Evolutionary conservation across 2,329 filamentous ascomycete genomes (phyloP), one percentile per base, ranked within the genome.

Genomic region (Epichloe uncinata): DNA sequence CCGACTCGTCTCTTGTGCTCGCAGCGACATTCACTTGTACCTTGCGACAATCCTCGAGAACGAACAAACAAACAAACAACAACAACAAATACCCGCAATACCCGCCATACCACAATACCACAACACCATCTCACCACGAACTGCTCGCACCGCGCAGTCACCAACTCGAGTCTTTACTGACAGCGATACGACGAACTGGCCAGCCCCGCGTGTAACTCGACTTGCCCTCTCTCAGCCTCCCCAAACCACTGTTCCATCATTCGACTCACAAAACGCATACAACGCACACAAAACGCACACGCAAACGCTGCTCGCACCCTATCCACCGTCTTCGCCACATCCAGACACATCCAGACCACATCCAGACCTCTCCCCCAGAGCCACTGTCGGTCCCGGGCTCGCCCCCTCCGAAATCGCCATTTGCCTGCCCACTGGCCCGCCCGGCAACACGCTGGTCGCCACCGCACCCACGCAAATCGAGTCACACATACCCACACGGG

Each of bases 11-110:
- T 45, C 40, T 47, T 41, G 48, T 54, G 47, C 48, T 55, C 64
- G 66, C 68, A 69, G 70, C 69, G 70, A 68, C 71, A 74, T 73
- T 73, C 62, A 70, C 67, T 73, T 73, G 72, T 66, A 68, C 70
- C 71, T 68, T 73, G 67, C 68, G 69, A 66, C 59, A 41, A 12
- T 35, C 6, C 41, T 22, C 12, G 38, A 47, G 47, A 42, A 58
- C 53, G 53, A 58, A 54, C 41, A 22, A 33, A 45, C 16, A 22
- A 33, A 45, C 33, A 36, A 26, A 26, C 22, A 26, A 26, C 22
- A 22, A 5, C 41, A n/a, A 8, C 26, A 30, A 30, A 26, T 26
- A 26, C 26, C 26, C 26, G 8, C 8, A 9, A 30, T 30, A 11
- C 26, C 26, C 7, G 26, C 26, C 13, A 41, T 4, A 38, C 13